A percentile compares a stretch with the other conserved stretches of the same genome.
Evolutionary conservation across 2,329 filamentous ascomycete species (phyloP).

Genomic region (Raffaelea albimanens): DNA sequence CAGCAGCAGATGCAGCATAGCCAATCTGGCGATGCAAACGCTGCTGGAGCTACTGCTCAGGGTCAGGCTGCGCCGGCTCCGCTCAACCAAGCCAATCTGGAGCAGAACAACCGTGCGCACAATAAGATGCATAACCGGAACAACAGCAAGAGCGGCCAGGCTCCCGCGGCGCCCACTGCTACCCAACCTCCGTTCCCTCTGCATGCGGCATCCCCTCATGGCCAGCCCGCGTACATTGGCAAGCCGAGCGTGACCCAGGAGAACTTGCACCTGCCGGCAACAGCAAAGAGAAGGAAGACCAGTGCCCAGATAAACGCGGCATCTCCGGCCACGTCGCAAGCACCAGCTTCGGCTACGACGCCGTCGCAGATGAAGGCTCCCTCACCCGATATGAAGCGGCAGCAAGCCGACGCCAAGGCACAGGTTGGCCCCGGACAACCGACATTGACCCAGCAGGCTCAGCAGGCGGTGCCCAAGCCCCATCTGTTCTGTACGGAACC

Average conservation of each 20-base stretch:
- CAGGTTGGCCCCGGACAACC: background rate
- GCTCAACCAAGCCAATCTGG: constrained; percentile 37
- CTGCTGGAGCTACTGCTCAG: background rate
- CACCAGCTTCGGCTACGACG: constrained; percentile 20
- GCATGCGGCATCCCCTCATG: constrained; percentile 47
- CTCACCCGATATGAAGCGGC: constrained; percentile 35
- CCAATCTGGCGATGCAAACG: background rate
- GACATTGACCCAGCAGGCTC: background rate
- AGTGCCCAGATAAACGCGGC: constrained; percentile 26
- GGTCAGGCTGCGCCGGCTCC: constrained; percentile 15
- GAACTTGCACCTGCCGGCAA: constrained; percentile 42
- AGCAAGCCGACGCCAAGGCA: constrained; percentile 17
- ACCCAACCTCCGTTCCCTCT: constrained; percentile 43
- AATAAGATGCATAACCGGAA: constrained; percentile 37
- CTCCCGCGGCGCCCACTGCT: constrained; percentile 48
- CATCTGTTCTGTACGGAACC: constrained; percentile 41
- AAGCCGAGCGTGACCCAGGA: constrained; percentile 41
- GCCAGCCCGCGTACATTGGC: constrained; percentile 45
- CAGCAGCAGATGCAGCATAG: constrained; percentile 15
- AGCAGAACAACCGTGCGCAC: constrained; percentile 40
- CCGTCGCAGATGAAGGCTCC: constrained; percentile 36
- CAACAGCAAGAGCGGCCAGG: constrained; percentile 35
- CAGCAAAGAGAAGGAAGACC: constrained; percentile 44
- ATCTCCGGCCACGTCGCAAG: constrained; percentile 25
- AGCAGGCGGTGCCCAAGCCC: constrained; percentile 26